Conservation (phyloP, 495 filamentous ascomycete genomes). For the Beverwykella pulmonaria region DNA sequence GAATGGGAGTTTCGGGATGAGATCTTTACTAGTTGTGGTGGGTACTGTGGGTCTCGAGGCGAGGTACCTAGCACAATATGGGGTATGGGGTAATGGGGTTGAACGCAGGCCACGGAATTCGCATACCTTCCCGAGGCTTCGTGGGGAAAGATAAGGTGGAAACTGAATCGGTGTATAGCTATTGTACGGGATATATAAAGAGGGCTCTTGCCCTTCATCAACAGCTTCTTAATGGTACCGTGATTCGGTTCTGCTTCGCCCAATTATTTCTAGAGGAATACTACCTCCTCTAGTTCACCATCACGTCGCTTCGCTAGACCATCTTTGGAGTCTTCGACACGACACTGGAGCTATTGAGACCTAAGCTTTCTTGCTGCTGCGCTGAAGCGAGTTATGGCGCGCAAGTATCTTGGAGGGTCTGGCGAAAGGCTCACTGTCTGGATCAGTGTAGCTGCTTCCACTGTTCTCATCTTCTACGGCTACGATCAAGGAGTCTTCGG, state of each 20-base stretch:
- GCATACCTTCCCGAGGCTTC: no score
- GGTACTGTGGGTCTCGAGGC: not conserved
- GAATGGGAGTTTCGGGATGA: not conserved
- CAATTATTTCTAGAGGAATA: no score
- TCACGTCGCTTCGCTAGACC: not conserved
- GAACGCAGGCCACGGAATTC: not conserved
- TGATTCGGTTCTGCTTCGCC: no score
- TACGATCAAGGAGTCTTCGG: constrained; percentile 38
- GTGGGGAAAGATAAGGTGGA: no score
- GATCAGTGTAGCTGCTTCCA: constrained; percentile 33
- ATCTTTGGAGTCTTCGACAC: not conserved
- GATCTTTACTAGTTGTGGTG: not conserved
- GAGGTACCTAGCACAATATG: not conserved
- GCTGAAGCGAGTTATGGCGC: constrained; percentile 16
- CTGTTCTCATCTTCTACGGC: constrained; percentile 34
- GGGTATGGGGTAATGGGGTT: not conserved
- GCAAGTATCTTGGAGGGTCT: constrained; percentile 37
- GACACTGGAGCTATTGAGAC: not conserved
- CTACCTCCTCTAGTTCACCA: no score
- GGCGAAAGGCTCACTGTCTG: constrained; percentile 35
- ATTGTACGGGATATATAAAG: no score
- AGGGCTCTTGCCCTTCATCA: no score
- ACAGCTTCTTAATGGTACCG: no score
- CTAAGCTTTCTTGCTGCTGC: not conserved
- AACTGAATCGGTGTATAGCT: no score